These are phyloP conservation scores for Tetratostichococcus sp. DNA, from an alignment of 139 green algal genomes.

Conservation along the genomic window DNA sequence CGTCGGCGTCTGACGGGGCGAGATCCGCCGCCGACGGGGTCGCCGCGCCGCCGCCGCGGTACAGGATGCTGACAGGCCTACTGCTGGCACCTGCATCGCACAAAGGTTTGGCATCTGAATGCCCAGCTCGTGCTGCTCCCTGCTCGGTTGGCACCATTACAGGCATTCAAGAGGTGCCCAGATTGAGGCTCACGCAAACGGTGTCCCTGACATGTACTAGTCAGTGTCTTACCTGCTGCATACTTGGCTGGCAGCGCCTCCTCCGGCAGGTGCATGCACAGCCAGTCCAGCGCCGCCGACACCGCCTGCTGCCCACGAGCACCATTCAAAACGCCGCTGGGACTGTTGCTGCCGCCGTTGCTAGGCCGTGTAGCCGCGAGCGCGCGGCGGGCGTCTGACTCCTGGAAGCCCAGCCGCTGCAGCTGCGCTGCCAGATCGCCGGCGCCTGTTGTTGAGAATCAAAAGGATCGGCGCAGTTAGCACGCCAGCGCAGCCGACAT, in stretches of 20 bases:
- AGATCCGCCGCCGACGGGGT: background rate
- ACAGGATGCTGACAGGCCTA: conserved; percentile 33
- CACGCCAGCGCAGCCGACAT: no score
- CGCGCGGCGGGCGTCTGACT: conserved; percentile 30
- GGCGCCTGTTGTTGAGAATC: conserved; percentile 38
- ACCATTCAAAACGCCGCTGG: background rate
- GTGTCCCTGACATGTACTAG: no score
- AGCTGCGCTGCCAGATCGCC: conserved; percentile 29
- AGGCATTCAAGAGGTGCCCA: no score
- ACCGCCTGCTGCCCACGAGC: background rate
- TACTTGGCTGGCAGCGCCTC: conserved; percentile 59
- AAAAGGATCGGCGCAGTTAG: no score
- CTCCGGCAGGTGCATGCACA: conserved; percentile 58
- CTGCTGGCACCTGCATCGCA: conserved; percentile 29
- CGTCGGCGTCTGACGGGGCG: background rate
- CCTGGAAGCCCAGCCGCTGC: conserved; percentile 48
- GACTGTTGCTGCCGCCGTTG: background rate
- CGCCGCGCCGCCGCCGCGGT: background rate
- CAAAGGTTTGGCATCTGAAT: no score
- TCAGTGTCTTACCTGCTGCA: conserved; percentile 46
- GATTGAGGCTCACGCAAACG: no score
- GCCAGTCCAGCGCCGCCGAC: conserved; percentile 64
- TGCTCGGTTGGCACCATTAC: no score
- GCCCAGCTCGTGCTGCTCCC: no score
- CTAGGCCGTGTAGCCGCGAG: background rate